These are phyloP conservation scores for Cryphonectria carpinicola DNA, from an alignment of 2,329 filamentous ascomycete genomes.

Conservation along the genomic window DNA sequence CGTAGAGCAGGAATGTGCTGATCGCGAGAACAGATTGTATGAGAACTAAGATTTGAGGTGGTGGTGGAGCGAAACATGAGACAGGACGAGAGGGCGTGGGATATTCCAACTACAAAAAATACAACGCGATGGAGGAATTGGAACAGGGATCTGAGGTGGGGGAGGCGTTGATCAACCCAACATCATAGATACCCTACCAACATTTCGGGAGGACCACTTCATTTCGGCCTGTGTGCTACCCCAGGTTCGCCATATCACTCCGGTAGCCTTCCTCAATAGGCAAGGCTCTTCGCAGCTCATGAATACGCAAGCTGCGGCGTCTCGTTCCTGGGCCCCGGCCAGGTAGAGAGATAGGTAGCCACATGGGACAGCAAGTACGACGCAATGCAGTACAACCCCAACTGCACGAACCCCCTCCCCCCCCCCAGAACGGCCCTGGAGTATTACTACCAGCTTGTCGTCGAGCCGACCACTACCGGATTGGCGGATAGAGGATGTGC, in stretches of 20 bases:
- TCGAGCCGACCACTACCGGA: not conserved
- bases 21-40: not conserved
- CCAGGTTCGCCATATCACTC: conserved; percentile 17
- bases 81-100: conserved; percentile 14
- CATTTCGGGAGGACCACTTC: conserved; percentile 10
- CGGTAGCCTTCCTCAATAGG: conserved; percentile 14
- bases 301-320: conserved; percentile 10
- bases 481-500: conserved; percentile 13
- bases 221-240: conserved; percentile 18
- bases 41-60: not conserved
- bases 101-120: conserved; percentile 19
- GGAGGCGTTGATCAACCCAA: conserved; percentile 8
- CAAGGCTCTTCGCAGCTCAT: conserved; percentile 16
- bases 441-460: not conserved
- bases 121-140: conserved; percentile 8
- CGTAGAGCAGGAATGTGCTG: not conserved
- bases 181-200: conserved; percentile 15
- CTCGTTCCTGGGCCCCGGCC: not conserved
- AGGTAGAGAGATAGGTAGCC: conserved; percentile 10
- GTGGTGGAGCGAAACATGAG: conserved; percentile 2
- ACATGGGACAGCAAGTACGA: conserved; percentile 2
- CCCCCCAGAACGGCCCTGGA: not conserved
- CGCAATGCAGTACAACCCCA: conserved; percentile 13
- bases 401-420: not conserved
- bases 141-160: conserved; percentile 18